Evolutionary conservation across 2,329 filamentous ascomycete species (phyloP).

Genomic region (Phaeophleospora eucalypticola): DNA sequence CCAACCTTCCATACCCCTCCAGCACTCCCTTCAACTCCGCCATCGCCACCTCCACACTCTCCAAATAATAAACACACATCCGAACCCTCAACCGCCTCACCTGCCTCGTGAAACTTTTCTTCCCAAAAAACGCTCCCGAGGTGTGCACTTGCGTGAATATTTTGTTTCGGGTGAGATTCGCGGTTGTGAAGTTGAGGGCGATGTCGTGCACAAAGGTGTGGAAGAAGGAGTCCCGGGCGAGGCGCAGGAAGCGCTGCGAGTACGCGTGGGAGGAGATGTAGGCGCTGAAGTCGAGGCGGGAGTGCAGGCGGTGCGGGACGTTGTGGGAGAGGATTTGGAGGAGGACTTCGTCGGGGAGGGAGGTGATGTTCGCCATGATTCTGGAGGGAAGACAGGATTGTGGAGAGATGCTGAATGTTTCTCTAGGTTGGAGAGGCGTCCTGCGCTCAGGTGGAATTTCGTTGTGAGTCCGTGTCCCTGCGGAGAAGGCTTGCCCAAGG

Average conservation of each 20-base stretch:
- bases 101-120: neutral
- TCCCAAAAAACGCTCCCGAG: neutral
- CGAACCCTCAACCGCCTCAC: neutral
- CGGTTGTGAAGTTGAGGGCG: neutral
- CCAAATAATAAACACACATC: neutral
- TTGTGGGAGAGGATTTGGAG: constrained; percentile 10
- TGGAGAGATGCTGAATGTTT: no score
- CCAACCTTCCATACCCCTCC: neutral
- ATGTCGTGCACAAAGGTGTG: neutral
- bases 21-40: neutral
- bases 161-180: neutral
- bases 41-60: neutral
- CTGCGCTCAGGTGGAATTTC: no score
- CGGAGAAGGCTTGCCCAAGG: no score
- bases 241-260: constrained; percentile 4
- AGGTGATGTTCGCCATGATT: constrained; percentile 6
- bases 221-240: constrained; percentile 7
- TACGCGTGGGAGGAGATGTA: constrained; percentile 5
- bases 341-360: constrained; percentile 9
- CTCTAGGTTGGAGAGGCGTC: neutral
- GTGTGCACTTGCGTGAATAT: neutral
- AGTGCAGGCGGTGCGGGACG: neutral
- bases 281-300: constrained; percentile 3
- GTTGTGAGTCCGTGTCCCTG: no score
- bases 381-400: no score